Base-by-base conservation (phyloP, 2,329 filamentous ascomycete genomes). In the Akanthomyces muscarius region DNA sequence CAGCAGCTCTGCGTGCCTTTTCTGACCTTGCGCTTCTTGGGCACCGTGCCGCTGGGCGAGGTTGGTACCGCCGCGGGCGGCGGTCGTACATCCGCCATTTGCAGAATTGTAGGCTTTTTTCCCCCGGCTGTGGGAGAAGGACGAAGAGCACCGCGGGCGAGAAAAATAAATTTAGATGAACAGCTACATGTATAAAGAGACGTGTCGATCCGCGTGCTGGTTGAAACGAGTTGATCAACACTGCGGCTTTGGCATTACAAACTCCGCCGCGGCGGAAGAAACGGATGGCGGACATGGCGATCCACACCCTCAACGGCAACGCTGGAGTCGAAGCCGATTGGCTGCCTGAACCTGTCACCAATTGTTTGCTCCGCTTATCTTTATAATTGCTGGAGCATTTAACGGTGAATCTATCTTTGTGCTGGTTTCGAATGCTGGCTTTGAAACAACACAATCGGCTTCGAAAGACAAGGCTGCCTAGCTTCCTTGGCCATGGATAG, bases 1-100 rank as follows among this genome's bases (percentile, higher is more conserved):
- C 83, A 86, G 71, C 84, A 86, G 64, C 82, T 85, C 54, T 76
- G 77, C 0, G 84, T 86, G 30, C 84, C 84, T 65, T 85, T 86
- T 25, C 83, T 80, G 33, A 84, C 61, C 65, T 77, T 82, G 38
- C 71, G 71, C 4, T 67, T 66, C 58, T 71, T 72, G 21, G 47
- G 30, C 23, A 23, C 45, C n/a, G 45, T n/a, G 33, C 38, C 25
- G n/a, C 44, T n/a, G 28, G 42, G 14, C 11, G 44, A 38, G 11
- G 45, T 23, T 4, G 56, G 13, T 14, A 36, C 33, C 33, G 3
- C 52, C 36, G 52, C 52, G n/a, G 52, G 36, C 52, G n/a, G 52
- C 21, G 52, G 52, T 3, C 21, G 36, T 55, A 18, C 52, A 44
- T 41, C 28, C 14, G 42, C 45, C 55, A 48, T 58, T 52, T 36